phyloP scores from a whole-genome alignment of 169 alveolate species.

The Eimeria praecox region DNA sequence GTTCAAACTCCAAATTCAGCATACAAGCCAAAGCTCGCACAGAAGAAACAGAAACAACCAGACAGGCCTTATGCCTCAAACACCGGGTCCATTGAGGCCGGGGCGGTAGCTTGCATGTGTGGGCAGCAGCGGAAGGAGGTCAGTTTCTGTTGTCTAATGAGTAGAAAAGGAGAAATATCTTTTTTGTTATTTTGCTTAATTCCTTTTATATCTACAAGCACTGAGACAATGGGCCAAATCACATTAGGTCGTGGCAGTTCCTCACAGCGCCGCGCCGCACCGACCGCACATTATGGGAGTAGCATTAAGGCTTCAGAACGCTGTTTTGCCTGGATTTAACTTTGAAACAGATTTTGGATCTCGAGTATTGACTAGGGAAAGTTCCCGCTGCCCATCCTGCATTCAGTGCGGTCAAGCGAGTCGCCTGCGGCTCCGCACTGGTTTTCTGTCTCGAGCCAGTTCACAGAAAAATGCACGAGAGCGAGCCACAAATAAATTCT shows the following conservation, averaged over 20 bases:
- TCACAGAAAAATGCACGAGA: neutral
- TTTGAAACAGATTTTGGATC: neutral
- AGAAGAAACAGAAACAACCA: neutral
- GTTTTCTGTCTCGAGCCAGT: neutral
- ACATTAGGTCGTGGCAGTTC: neutral
- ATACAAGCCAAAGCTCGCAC: neutral
- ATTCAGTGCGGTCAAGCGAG: neutral
- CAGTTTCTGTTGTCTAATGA: neutral
- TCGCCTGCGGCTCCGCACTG: neutral
- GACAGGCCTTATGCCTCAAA: neutral
- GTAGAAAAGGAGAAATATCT: neutral
- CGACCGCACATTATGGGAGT: no score
- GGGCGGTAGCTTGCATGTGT: neutral
- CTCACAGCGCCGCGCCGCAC: neutral
- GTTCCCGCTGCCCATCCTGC: no score
- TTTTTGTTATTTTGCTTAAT: neutral
- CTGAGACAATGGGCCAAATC: neutral
- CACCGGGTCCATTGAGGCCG: conserved; percentile 24
- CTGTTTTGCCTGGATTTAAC: neutral
- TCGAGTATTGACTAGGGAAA: neutral
- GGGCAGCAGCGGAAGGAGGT: neutral
- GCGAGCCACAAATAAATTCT: neutral
- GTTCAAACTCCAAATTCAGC: neutral
- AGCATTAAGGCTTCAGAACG: no score
- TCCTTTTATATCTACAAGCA: neutral